Evolutionary conservation across 495 filamentous ascomycete genomes (phyloP), one percentile per base, ranked within the genome.

Genomic region (Neurospora terricola): DNA sequence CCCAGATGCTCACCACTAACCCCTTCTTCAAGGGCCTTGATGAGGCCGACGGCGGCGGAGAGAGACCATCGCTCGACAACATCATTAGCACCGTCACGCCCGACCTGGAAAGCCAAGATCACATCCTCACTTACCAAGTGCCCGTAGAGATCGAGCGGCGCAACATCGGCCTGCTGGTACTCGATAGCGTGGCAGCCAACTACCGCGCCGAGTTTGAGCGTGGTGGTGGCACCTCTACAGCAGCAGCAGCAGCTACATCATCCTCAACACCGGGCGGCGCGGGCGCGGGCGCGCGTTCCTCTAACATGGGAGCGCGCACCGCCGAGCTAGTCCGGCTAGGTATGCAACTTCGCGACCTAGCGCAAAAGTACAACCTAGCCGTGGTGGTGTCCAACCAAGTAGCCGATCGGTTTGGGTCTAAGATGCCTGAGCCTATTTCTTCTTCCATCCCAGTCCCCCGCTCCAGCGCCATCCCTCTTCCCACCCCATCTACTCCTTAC

Each of bases 351-450:
- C 90, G 93, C 42, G 87, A 90, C 27, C 82, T 97, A 3, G 95
- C 96, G 1, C 85, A 86, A 39, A 86, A 84, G 66, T 83, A 96
- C 78, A 83, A 90, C 71, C 83, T 97, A 34, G 94, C 96, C 12
- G 86, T 99, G 38, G 94, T 98, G 4, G 90, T 98, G 2, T 91
- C 94, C 11, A 99, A 99, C 78, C 96, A 99, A 80, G 96, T 99
- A n/a, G 90, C 91, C 5, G 96, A 99, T 82, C 88, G 93, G 8
- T 97, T 99, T 76, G 68, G 72, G 74, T 69, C 39, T 70, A 75
- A 75, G 62, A 76, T 72, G 18, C 72, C 72, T 59, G 48, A 69
- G 69, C 69, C 75, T 23, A 69, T 73, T 14, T 18, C 74, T 43
- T 70, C 76, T 38, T 75, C 76, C 18, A 42, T 68, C 48, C 69